Conservation (phyloP, 306 rosid genomes). For the Vicia villosa region DNA sequence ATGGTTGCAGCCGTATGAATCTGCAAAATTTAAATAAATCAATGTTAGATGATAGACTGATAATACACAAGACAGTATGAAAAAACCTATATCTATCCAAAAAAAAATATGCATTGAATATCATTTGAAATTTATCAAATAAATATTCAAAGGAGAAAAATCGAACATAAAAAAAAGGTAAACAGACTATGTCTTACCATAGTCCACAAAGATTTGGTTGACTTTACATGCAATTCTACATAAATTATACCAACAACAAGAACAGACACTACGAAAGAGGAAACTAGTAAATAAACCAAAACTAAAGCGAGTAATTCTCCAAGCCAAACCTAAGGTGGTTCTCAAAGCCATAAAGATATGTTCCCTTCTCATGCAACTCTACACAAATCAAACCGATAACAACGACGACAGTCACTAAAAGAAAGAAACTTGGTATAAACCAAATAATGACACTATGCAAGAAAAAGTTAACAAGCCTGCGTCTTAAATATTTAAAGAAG, state of each 20-base stretch:
- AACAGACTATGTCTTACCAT: neutral
- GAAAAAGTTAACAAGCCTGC: neutral
- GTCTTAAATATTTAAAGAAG: neutral
- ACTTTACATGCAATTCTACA: neutral
- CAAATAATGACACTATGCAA: too few relatives aligned
- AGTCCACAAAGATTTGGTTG: neutral
- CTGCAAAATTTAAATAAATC: constrained; percentile 54
- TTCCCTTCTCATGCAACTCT: too few relatives aligned
- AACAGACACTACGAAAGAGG: neutral
- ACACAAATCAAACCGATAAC: too few relatives aligned
- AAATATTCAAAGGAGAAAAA: constrained; percentile 7
- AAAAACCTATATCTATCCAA: neutral
- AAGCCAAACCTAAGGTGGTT: too few relatives aligned
- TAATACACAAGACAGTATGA: neutral
- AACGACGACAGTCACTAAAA: too few relatives aligned
- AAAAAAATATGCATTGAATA: neutral
- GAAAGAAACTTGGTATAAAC: neutral
- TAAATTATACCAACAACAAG: neutral
- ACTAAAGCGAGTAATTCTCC: too few relatives aligned
- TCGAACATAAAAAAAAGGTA: neutral
- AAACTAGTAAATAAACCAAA: too few relatives aligned
- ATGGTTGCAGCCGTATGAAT: constrained; percentile 89
- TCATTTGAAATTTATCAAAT: constrained; percentile 20
- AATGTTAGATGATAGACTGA: constrained; percentile 7
- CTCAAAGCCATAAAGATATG: too few relatives aligned